phyloP scores from a whole-genome alignment of 768 basidiomycete genomes.

The Xanthoconium purpureum region DNA sequence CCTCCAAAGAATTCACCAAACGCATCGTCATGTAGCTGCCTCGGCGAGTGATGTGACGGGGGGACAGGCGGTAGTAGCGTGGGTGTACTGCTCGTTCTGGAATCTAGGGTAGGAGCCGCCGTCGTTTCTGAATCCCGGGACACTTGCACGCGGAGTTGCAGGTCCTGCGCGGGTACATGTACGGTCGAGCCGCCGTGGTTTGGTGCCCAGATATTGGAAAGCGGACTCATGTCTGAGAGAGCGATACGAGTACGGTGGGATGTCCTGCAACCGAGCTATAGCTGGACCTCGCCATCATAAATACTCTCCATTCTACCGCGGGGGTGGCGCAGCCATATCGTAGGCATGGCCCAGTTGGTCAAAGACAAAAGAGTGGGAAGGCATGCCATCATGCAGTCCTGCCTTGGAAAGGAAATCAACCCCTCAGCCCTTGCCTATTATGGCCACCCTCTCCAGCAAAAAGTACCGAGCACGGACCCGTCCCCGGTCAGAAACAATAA shows the following conservation, averaged over 20 bases:
- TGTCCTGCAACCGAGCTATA: conserved; percentile 11
- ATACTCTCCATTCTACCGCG: conserved; percentile 18
- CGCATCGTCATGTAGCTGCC: conserved; percentile 30
- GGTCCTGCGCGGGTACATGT: conserved; percentile 13
- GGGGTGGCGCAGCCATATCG: conserved; percentile 5
- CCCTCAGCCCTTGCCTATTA: conserved; percentile 1
- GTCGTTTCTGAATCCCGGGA: conserved; percentile 25
- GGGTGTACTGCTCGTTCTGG: conserved; percentile 16
- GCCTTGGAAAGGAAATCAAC: conserved; percentile 3
- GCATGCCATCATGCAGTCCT: neutral
- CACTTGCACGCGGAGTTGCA: conserved; percentile 22
- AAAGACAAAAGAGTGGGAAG: conserved; percentile 28
- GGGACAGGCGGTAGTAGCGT: conserved; percentile 24
- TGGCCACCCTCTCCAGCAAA: neutral
- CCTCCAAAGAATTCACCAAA: conserved; percentile 33
- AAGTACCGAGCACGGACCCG: neutral
- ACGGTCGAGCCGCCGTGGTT: neutral
- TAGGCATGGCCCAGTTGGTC: conserved; percentile 19
- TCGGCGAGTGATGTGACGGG: conserved; percentile 19
- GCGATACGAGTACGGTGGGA: conserved; percentile 2
- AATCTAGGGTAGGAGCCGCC: conserved; percentile 9
- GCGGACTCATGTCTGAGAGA: conserved; percentile 12
- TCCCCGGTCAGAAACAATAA: conserved; percentile 26
- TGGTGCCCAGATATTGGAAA: conserved; percentile 10
- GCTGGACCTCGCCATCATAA: conserved; percentile 15